Evolutionary conservation across 73 alveolate genomes (phyloP).

Genomic region (Breviolum minutum): DNA sequence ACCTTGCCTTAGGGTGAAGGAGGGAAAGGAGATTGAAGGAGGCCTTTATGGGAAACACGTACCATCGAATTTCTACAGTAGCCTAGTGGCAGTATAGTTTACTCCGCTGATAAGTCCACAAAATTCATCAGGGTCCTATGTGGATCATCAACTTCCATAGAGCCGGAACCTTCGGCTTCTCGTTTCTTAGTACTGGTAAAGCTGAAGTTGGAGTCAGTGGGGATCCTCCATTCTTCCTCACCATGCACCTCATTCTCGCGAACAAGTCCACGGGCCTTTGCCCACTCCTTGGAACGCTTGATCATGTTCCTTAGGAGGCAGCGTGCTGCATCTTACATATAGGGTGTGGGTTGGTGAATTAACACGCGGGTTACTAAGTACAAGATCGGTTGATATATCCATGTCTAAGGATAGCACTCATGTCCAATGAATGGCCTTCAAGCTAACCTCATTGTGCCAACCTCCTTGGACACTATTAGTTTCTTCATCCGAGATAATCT

Average conservation of each 20-base stretch:
- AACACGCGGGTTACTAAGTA: too few relatives aligned
- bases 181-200: background rate
- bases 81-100: background rate
- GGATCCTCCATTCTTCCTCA: background rate
- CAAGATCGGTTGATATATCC: too few relatives aligned
- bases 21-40: background rate
- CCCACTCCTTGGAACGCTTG: background rate
- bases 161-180: background rate
- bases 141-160: background rate
- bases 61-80: background rate
- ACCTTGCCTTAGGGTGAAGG: background rate
- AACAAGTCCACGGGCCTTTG: background rate
- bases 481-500: background rate
- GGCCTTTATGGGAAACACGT: background rate
- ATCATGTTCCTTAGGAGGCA: background rate
- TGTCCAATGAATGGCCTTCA: background rate
- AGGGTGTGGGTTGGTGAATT: background rate
- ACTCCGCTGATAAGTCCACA: background rate
- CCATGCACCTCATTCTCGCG: background rate
- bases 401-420: background rate
- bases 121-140: background rate
- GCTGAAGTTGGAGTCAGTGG: background rate
- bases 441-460: background rate
- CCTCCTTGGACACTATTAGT: background rate
- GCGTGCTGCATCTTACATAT: background rate